Percentiles rank a stretch among this genome's conserved stretches.
These are phyloP conservation scores for Lactarius evosmus DNA, from an alignment of 768 basidiomycete species.

Conservation along the genomic window DNA sequence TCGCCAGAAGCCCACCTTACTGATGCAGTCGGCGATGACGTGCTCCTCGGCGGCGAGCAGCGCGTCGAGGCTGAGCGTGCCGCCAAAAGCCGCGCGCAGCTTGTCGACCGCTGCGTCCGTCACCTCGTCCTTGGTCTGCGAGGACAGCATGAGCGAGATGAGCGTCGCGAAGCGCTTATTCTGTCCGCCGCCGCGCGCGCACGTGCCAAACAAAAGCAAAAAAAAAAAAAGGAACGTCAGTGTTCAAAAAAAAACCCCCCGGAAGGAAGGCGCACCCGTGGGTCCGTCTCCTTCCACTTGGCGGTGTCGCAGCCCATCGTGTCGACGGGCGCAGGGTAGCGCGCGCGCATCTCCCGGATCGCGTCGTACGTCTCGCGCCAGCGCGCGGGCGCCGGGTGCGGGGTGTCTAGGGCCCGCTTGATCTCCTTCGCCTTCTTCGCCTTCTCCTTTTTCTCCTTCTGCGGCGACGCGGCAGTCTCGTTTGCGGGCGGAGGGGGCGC, in stretches of 20 bases:
- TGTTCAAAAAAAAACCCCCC: background rate
- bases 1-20: constrained; percentile 91
- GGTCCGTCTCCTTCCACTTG: constrained; percentile 58
- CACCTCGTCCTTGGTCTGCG: constrained; percentile 92
- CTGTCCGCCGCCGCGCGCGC: too few relatives aligned
- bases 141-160: constrained; percentile 91
- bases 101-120: constrained; percentile 76
- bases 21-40: constrained; percentile 71
- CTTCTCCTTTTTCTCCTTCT: constrained; percentile 57
- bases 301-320: constrained; percentile 85
- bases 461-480: constrained; percentile 41
- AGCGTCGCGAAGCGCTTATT: constrained; percentile 81
- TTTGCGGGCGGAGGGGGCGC: constrained; percentile 6
- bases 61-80: constrained; percentile 71
- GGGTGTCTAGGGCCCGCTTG: constrained; percentile 49
- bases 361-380: constrained; percentile 71
- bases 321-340: constrained; percentile 81
- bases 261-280: constrained; percentile 46
- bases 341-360: constrained; percentile 74
- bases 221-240: background rate
- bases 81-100: constrained; percentile 70
- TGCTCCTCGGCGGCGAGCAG: constrained; percentile 60
- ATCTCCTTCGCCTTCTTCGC: constrained; percentile 51
- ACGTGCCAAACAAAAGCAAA: background rate
- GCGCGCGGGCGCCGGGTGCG: constrained; percentile 62